These are phyloP conservation scores for Mycena haematopus DNA, from an alignment of 768 basidiomycete species.

Conservation along the genomic window DNA sequence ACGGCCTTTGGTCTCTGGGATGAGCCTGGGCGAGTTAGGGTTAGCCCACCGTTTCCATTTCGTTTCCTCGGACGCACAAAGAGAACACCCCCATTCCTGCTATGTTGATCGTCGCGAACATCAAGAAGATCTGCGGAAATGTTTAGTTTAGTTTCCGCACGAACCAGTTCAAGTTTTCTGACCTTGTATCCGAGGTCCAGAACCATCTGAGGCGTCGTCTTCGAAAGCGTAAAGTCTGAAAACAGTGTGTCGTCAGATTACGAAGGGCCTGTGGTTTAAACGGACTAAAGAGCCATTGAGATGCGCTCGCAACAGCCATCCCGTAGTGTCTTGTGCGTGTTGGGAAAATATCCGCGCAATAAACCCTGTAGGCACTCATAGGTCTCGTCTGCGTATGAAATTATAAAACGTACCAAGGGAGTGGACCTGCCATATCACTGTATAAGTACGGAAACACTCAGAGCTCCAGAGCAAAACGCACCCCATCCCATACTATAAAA, in stretches of 20 bases:
- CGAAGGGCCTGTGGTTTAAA: conserved; percentile 16
- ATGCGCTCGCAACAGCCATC: conserved; percentile 72
- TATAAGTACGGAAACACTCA: conserved; percentile 35
- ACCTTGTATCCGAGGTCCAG: conserved; percentile 67
- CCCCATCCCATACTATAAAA: conserved; percentile 93
- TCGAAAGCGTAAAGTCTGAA: conserved; percentile 73
- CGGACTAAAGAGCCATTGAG: conserved; percentile 86
- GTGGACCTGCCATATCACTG: conserved; percentile 41
- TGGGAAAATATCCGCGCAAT: conserved; percentile 86
- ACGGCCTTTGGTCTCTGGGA: conserved; percentile 69
- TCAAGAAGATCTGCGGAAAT: conserved; percentile 58
- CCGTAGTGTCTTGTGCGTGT: conserved; percentile 86
- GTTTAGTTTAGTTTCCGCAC: background rate
- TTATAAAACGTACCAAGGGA: conserved; percentile 41
- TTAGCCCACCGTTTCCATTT: background rate
- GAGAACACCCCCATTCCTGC: conserved; percentile 73
- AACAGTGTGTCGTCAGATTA: background rate
- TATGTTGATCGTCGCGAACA: conserved; percentile 79
- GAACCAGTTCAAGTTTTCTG: background rate
- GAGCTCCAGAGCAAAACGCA: conserved; percentile 25
- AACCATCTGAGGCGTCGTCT: conserved; percentile 70
- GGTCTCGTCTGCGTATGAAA: background rate
- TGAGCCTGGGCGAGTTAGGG: conserved; percentile 45
- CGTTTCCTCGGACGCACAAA: conserved; percentile 47
- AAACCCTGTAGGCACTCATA: conserved; percentile 45